Conservation (phyloP, 148 eudicot species). For the Vaccinium vitisidaea region DNA sequence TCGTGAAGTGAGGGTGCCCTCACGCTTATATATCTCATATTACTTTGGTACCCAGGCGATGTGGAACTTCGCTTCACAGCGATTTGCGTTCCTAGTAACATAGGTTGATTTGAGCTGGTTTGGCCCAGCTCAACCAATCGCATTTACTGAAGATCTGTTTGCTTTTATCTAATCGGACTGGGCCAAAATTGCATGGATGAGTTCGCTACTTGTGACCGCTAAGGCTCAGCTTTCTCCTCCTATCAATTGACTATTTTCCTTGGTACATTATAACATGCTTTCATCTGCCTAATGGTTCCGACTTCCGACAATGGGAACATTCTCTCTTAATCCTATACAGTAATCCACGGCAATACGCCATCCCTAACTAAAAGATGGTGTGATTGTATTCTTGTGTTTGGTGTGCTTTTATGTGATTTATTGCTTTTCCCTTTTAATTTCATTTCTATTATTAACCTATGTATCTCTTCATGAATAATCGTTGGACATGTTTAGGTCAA, state of each 20-base stretch:
- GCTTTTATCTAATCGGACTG: neutral
- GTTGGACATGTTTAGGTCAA: slow-evolving; percentile 59
- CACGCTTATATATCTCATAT: no score
- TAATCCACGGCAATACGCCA: neutral
- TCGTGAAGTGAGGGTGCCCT: no score
- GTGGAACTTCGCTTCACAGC: no score
- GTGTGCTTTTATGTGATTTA: neutral
- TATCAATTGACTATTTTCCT: neutral
- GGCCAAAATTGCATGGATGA: neutral
- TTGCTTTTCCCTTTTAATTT: neutral
- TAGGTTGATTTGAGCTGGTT: neutral
- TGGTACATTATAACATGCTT: neutral
- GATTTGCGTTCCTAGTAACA: neutral
- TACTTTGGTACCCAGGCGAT: no score
- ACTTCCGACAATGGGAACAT: neutral
- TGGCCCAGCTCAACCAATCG: neutral
- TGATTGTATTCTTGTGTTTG: neutral
- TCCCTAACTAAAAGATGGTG: neutral
- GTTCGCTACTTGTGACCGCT: neutral
- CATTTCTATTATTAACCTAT: neutral
- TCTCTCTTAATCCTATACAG: neutral
- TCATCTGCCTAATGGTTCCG: neutral
- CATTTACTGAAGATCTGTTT: neutral
- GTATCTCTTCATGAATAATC: neutral
- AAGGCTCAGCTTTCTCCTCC: neutral